Evolutionary conservation across 352 stramenopile species (phyloP).

Genomic region (Aphanomyces astaci): DNA sequence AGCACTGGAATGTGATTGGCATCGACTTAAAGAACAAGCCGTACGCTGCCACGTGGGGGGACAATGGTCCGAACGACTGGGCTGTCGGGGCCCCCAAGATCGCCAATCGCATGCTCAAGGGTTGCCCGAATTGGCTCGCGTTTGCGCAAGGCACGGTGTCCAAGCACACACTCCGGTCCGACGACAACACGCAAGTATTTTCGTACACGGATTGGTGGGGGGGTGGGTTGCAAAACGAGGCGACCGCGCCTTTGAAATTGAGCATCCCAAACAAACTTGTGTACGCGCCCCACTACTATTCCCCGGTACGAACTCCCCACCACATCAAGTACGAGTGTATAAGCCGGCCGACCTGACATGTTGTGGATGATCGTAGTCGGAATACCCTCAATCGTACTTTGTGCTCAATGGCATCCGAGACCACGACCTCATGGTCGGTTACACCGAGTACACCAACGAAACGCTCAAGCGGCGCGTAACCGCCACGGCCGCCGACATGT

Average conservation of each 20-base stretch:
- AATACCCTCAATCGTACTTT: constrained; percentile 32
- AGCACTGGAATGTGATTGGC: constrained; percentile 79
- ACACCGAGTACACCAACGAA: constrained; percentile 30
- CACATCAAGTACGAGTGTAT: no score
- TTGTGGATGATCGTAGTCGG: constrained; percentile 4
- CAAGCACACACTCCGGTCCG: constrained; percentile 36
- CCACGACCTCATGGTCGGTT: constrained; percentile 22
- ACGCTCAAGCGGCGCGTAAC: constrained; percentile 26
- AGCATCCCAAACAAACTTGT: constrained; percentile 55
- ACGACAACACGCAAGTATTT: constrained; percentile 44
- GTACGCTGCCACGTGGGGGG: constrained; percentile 44
- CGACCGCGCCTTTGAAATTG: constrained; percentile 55
- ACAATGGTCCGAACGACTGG: constrained; percentile 67
- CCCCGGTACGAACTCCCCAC: constrained; percentile 49
- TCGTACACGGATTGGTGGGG: constrained; percentile 77
- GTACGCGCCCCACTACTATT: constrained; percentile 78
- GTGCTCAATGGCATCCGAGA: constrained; percentile 25
- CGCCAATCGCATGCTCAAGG: constrained; percentile 49
- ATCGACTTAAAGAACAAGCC: constrained; percentile 81
- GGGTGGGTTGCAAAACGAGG: constrained; percentile 64
- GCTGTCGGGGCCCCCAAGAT: constrained; percentile 56
- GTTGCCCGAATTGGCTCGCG: constrained; percentile 74
- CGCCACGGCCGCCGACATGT: constrained; percentile 35
- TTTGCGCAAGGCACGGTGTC: constrained; percentile 57
- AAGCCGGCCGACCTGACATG: no score